Evolutionary conservation across 805 yeast genomes (phyloP), one percentile per base, ranked within the genome.

Genomic region (Candida lessepsii): DNA sequence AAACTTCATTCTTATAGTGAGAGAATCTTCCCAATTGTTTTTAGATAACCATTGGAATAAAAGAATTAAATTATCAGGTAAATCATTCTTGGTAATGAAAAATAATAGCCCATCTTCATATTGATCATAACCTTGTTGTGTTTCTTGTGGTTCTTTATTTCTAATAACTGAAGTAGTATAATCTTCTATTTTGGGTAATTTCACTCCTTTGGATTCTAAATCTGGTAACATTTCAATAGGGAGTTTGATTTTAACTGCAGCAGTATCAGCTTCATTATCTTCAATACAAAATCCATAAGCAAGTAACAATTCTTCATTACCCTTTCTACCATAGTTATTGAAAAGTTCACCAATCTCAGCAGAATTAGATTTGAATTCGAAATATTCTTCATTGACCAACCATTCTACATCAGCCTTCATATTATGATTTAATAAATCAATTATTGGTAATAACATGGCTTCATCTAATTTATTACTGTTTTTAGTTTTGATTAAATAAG

Each of bases 321-420:
- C 84, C 58, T 88, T 89, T 39, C 85, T 79, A 2, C 96, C 97
- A 59, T 90, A 89, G 59, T 86, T 86, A 56, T 89, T 89, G 61
- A 62, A 86, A 1, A 90, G 46, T 54, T 87, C 83, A 2, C 75
- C 75, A 2, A 42, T 35, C n/a, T 50, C 37, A 21, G 6, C 41
- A 3, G 66, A 57, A 14, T 67, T 63, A 0, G 76, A 56, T 28
- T 57, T 61, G 48, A 81, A 80, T n/a, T 58, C 53, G 42, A 76
- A 73, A 1, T 53, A 47, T 2, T 50, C 53, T 26, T 39, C 18
- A 39, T 15, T 29, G 2, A 53, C 53, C 2, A 62, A 52, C 97
- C 97, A 90, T 14, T 74, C 63, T 1, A 87, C 90, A 14, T 75
- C 66, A 0, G 81, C 65, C 23, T 56, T 61, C 6, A 81, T 79